A percentile compares a stretch with the other conserved stretches of the same genome.
Conservation (phyloP, 2,329 filamentous ascomycete species). For the Decorospora gaudefroyi region DNA sequence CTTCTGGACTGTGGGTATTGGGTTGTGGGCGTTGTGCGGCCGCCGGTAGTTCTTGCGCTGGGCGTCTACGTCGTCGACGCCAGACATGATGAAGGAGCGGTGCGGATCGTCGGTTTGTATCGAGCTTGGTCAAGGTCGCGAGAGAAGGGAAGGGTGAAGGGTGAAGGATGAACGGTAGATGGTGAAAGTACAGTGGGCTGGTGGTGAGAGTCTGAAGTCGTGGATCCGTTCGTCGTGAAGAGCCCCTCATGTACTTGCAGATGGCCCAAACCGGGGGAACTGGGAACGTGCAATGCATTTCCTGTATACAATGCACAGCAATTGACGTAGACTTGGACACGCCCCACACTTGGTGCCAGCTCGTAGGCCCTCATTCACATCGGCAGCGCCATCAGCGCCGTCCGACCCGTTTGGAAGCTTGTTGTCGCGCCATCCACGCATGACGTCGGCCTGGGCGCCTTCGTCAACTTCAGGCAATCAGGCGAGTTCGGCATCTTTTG, state of each 20-base stretch:
- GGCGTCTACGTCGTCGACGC: conserved; percentile 51
- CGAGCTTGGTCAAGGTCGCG: conserved; percentile 3
- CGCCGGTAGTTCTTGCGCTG: conserved; percentile 46
- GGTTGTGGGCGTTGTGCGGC: conserved; percentile 52
- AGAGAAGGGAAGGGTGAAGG: background rate
- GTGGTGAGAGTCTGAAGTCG: conserved; percentile 1
- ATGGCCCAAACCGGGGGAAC: conserved; percentile 12
- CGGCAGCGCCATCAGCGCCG: conserved; percentile 25
- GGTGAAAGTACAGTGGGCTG: conserved; percentile 1
- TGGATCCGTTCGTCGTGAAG: conserved; percentile 7
- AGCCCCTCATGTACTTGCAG: background rate
- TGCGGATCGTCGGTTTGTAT: conserved; percentile 1
- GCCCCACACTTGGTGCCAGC: conserved; percentile 24
- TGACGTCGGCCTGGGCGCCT: conserved; percentile 27
- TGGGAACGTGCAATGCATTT: conserved; percentile 17
- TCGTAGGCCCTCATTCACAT: conserved; percentile 17
- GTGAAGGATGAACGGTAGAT: too few relatives aligned
- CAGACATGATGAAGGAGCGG: conserved; percentile 39
- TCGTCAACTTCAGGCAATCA: conserved; percentile 16
- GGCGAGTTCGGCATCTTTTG: conserved; percentile 20
- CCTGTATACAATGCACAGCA: conserved; percentile 8
- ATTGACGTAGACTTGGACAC: conserved; percentile 35
- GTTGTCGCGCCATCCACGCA: conserved; percentile 11
- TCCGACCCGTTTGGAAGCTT: conserved; percentile 22
- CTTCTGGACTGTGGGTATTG: conserved; percentile 54